Base-by-base conservation (phyloP, 192 early-diverging fungal species). In the Coemansia sp. region DNA sequence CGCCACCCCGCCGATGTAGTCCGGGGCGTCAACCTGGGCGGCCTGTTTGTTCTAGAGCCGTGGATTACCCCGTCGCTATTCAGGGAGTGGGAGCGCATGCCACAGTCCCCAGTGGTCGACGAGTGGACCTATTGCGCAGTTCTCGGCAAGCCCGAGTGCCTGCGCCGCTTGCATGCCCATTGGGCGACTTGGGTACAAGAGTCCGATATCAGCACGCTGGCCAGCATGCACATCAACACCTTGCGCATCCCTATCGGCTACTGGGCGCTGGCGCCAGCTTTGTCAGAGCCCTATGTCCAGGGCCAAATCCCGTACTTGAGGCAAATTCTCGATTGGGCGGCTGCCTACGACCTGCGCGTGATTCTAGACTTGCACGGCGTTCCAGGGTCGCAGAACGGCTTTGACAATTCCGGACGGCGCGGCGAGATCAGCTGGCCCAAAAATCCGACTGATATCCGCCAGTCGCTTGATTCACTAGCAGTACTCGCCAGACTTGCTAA, bases 301-400 rank as follows among this genome's bases (percentile, higher is more conserved):
- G 73, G 85, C 15, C 47, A 88, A 22, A 67, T 87, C 5, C 79
- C 77, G 8, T 90, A 87, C 64, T 41, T 92, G 53, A 54, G 84
- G 10, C 78, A 66, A 24, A 85, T 84, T 0, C 71, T 91, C 32
- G 79, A 76, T 35, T 90, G 87, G 91, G 88, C 89, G 10, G 66
- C 78, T 15, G 86, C 87, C 51, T 87, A 88, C 59, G 81, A 85
- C 6, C 69, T 92, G 49, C 83, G 89, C 19, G 89, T 91, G 29
- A 85, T 89, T 65, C 68, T 92, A 1, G 89, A 92, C 39, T 59
- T 92, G n/a, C 89, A 92, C 56, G 86, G 83, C 0, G 87, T 86
- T 1, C 91, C 91, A 25, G 91, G 91, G 7, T 90, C 88, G 22
- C 91, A 92, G 60, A 92, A 92, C 64, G 89, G 89, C 1, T 90